These are phyloP conservation scores for Coprinellus micaceus DNA, from an alignment of 768 basidiomycete species.

Conservation along the genomic window DNA sequence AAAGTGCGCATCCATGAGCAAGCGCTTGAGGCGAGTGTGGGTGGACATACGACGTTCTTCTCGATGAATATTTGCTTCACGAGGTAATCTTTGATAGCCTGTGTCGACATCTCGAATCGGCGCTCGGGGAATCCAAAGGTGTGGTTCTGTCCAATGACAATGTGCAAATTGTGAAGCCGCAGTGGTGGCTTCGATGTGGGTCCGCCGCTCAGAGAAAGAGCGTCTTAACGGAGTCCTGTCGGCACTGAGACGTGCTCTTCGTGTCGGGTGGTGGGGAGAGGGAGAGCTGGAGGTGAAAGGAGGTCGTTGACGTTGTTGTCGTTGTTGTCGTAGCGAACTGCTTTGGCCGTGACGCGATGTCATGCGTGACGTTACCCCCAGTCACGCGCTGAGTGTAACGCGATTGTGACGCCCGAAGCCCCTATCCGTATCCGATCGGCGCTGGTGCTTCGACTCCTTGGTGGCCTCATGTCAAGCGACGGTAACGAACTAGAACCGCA, in stretches of 20 bases:
- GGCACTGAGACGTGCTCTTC: no score
- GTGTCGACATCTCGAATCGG: constrained; percentile 34
- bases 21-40: not conserved
- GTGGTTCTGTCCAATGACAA: no score
- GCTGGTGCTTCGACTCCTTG: not conserved
- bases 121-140: not conserved
- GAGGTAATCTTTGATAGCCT: constrained; percentile 42
- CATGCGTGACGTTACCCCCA: not conserved
- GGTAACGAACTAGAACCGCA: no score
- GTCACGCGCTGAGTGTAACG: constrained; percentile 2
- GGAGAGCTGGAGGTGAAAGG: not conserved
- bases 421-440: not conserved
- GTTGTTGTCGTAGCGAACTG: no score
- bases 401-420: not conserved
- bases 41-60: constrained; percentile 43
- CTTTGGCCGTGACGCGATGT: not conserved
- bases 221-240: no score
- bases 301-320: not conserved
- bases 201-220: no score
- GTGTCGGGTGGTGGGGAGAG: not conserved
- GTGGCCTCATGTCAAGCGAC: no score
- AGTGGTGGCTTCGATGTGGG: no score
- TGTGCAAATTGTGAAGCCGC: no score
- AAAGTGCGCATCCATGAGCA: not conserved
- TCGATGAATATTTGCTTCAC: constrained; percentile 51